A percentile compares a stretch with the other conserved stretches of the same genome.
Evolutionary conservation across 2,329 filamentous ascomycete species (phyloP).

Genomic region (Thermomyces lanuginosus): DNA sequence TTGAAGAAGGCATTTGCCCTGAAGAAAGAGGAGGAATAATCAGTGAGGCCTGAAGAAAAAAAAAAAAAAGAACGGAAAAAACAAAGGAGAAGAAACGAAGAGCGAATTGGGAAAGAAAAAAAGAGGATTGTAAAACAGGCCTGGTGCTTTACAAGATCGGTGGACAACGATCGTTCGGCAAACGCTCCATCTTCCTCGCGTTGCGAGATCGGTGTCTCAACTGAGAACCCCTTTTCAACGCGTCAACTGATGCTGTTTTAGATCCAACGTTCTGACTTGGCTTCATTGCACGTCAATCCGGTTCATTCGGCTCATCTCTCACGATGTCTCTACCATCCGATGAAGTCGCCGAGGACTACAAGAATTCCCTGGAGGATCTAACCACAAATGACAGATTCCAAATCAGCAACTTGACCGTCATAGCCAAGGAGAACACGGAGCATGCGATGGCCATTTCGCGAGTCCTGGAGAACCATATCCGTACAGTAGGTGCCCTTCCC

Average conservation of each 20-base stretch:
- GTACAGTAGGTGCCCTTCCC: constrained; percentile 53
- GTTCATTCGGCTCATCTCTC: constrained; percentile 9
- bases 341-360: constrained; percentile 90
- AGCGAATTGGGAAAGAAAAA: too few species aligned
- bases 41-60: constrained; percentile 8
- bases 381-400: constrained; percentile 82
- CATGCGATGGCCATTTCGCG: constrained; percentile 86
- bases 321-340: constrained; percentile 53
- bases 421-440: constrained; percentile 93
- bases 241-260: too few species aligned
- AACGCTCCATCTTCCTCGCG: too few species aligned
- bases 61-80: constrained; percentile 8
- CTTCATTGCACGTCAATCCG: not conserved
- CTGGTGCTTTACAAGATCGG: too few species aligned
- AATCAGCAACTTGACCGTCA: constrained; percentile 93
- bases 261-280: too few species aligned
- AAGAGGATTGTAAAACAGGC: too few species aligned
- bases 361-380: constrained; percentile 79
- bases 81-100: constrained; percentile 5
- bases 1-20: constrained; percentile 2
- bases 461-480: constrained; percentile 81
- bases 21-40: constrained; percentile 6
- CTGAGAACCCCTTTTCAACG: too few species aligned
- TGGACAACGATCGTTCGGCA: too few species aligned
- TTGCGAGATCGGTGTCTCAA: too few species aligned